Base-by-base conservation (phyloP, 1,284 basidiomycete species). In the Acaromyces ingoldii region DNA sequence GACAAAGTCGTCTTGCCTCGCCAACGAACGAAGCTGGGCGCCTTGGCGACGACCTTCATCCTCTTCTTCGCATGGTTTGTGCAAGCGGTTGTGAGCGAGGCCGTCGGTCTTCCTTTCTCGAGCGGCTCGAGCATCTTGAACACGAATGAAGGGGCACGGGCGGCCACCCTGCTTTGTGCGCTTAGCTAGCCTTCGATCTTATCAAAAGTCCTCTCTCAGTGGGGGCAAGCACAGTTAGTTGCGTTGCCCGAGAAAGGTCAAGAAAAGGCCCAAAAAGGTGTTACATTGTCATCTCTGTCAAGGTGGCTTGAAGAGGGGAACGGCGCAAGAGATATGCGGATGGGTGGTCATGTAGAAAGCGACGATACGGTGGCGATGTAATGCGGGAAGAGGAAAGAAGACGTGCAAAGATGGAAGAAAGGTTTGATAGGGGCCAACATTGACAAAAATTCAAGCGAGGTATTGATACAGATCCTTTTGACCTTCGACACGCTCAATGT, bases 401-500 rank as follows among this genome's bases (percentile, higher is more conserved):
- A 11, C 3, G 13, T 7, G 15, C 11, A 40, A 30, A 7, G 49
- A 28, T 5, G 36, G 33, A 6, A 42, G 43, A 22, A 29, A 29
- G 28, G 10, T 22, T 17, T 28, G 31, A 17, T 47, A 37, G 34
- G n/a, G n/a, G n/a, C n/a, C n/a, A n/a, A n/a, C n/a, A n/a, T n/a
- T n/a, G n/a, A n/a, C n/a, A n/a, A n/a, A n/a, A n/a, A 49, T 39
- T 28, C 31, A 70, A 3, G 67, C 67, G 4, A 70, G 45, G 37
- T 70, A 70, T n/a, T 53, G 45, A 48, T 70, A 70, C 53, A 55
- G 40, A 48, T 76, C 75, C 42, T 73, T 72, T 39, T 70, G 58
- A 5, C 85, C 89, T 25, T 89, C 88, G 24, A 89, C 86, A 33
- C 92, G 85, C 76, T 96, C 91, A 57, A 98, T 87, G 76, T 95